Conservation (phyloP, 139 green algal genomes). For the Micractinium conductrix region DNA sequence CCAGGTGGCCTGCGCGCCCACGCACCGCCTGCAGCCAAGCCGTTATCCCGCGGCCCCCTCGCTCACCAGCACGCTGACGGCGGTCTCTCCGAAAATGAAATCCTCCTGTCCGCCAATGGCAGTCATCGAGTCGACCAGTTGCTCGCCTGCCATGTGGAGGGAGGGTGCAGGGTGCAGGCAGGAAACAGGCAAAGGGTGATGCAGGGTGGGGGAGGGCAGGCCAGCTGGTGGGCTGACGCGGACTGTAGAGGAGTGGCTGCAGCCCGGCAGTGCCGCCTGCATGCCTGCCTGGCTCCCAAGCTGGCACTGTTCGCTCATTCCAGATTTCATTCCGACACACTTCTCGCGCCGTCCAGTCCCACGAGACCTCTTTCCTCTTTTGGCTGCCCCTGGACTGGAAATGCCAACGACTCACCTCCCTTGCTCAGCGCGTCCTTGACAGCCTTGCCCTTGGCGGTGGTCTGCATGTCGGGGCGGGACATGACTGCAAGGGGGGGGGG, state of each 20-base stretch:
- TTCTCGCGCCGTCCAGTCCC: no score
- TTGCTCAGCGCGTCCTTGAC: constrained; percentile 18
- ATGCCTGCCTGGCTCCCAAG: not conserved
- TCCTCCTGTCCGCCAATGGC: not conserved
- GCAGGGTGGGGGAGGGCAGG: no score
- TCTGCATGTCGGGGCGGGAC: constrained; percentile 21
- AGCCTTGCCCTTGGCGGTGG: constrained; percentile 13
- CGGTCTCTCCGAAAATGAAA: constrained; percentile 5
- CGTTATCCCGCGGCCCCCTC: not conserved
- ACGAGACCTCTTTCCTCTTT: no score
- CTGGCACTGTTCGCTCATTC: no score
- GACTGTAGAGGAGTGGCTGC: no score
- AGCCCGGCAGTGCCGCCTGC: not conserved
- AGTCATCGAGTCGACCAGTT: not conserved
- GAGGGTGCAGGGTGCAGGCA: not conserved
- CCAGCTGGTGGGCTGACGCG: not conserved
- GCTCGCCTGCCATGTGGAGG: not conserved
- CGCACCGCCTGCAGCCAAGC: not conserved
- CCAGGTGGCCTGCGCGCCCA: not conserved
- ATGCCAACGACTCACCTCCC: not conserved
- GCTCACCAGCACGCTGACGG: not conserved
- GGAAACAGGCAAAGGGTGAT: not conserved
- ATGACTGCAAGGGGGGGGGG: constrained; percentile 5
- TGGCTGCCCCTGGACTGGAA: no score
- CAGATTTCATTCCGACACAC: not conserved